Percentiles rank a stretch among this genome's conserved stretches.
Evolutionary conservation across 495 filamentous ascomycete genomes (phyloP).

Genomic region (Podospora fimiseda): DNA sequence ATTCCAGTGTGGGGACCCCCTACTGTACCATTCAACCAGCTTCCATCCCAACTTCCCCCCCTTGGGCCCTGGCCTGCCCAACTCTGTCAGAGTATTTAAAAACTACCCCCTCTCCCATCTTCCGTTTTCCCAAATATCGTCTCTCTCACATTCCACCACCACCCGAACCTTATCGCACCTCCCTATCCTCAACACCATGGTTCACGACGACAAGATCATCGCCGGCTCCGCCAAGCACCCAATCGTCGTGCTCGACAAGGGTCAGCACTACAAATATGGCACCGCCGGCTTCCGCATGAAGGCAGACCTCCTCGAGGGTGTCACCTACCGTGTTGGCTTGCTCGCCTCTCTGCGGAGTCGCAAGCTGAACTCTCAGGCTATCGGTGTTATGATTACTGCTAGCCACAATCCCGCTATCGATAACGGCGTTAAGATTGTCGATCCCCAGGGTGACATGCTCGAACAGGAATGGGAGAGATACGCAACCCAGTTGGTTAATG

Average conservation of each 20-base stretch:
- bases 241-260: slow-evolving; percentile 54
- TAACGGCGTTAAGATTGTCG: slow-evolving; percentile 97
- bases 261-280: slow-evolving; percentile 78
- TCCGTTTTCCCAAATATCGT: neutral
- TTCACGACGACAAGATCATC: slow-evolving; percentile 40
- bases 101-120: too few relatives aligned
- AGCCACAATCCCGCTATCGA: slow-evolving; percentile 96
- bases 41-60: neutral
- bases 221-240: slow-evolving; percentile 61
- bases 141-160: neutral
- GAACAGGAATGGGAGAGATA: slow-evolving; percentile 89
- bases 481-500: slow-evolving; percentile 83
- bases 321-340: slow-evolving; percentile 85
- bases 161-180: neutral
- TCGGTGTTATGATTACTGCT: slow-evolving; percentile 98
- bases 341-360: slow-evolving; percentile 86
- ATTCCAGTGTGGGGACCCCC: neutral
- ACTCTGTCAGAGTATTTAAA: too few relatives aligned
- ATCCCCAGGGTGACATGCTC: slow-evolving; percentile 97
- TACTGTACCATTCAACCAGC: neutral
- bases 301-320: slow-evolving; percentile 70
- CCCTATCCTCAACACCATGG: slow-evolving; percentile 13
- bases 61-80: neutral
- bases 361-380: slow-evolving; percentile 79
- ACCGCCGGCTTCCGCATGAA: slow-evolving; percentile 74